These are phyloP conservation scores for Malus hybrid DNA, from an alignment of 331 rosid species.

Conservation along the genomic window DNA sequence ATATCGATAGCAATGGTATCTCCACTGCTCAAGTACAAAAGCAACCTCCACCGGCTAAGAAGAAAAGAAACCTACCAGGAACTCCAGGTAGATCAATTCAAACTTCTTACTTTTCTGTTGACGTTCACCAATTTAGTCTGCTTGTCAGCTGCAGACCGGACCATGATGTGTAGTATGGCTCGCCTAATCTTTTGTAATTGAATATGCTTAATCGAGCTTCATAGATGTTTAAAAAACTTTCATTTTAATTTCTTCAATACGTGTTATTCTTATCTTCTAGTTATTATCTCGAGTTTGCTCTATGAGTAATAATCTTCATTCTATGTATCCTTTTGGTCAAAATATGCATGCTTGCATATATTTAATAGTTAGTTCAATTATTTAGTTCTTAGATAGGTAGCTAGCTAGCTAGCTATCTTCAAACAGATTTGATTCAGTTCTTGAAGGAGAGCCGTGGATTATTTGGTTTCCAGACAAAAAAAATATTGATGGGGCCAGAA, in stretches of 20 bases:
- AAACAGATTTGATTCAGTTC: constrained; percentile 1
- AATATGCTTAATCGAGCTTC: not conserved
- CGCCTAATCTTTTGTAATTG: too few species aligned
- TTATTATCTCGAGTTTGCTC: too few species aligned
- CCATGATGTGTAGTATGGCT: too few species aligned
- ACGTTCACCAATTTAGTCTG: too few species aligned
- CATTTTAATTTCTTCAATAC: not conserved
- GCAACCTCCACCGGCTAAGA: constrained; percentile 45
- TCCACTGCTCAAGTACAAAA: constrained; percentile 33
- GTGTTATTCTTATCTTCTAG: not conserved
- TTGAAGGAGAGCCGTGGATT: not conserved
- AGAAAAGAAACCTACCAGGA: constrained; percentile 84
- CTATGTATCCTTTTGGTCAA: not conserved
- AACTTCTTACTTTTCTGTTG: not conserved
- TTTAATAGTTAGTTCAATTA: not conserved
- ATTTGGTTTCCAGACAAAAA: not conserved
- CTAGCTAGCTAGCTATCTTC: not conserved
- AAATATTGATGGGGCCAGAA: not conserved
- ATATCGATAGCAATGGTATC: constrained; percentile 27
- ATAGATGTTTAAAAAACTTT: too few species aligned
- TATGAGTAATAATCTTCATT: too few species aligned
- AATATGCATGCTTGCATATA: not conserved
- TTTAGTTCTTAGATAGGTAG: not conserved
- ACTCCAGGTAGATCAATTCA: constrained; percentile 56
- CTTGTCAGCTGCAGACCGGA: too few species aligned